phyloP scores from a whole-genome alignment of 106 monocot genomes.

The Dioscorea zingiberensis region DNA sequence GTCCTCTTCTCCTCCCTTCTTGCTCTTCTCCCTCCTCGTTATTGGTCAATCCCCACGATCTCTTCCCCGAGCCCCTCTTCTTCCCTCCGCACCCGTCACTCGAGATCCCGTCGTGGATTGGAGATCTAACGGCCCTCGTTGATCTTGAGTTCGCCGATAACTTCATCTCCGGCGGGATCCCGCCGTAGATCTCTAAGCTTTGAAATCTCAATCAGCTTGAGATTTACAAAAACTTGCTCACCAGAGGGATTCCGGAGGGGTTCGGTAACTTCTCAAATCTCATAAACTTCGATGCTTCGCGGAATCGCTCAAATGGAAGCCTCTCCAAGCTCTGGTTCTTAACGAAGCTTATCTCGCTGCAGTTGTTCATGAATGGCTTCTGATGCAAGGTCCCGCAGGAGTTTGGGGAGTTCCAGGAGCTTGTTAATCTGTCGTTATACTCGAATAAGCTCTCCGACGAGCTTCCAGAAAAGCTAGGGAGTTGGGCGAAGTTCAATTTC shows the following conservation, averaged over 20 bases:
- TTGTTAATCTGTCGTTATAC: constrained; percentile 73
- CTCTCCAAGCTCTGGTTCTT: constrained; percentile 57
- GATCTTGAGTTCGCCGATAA: too few relatives aligned
- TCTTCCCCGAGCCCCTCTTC: too few relatives aligned
- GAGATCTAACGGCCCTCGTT: too few relatives aligned
- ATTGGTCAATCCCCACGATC: too few relatives aligned
- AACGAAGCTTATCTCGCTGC: constrained; percentile 53
- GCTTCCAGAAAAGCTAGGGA: constrained; percentile 60
- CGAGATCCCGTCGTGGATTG: too few relatives aligned
- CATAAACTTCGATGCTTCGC: constrained; percentile 61
- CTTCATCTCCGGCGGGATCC: too few relatives aligned
- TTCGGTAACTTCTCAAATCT: constrained; percentile 58
- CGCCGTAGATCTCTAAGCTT: too few relatives aligned
- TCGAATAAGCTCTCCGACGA: constrained; percentile 48
- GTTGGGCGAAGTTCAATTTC: constrained; percentile 62
- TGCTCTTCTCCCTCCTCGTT: too few relatives aligned
- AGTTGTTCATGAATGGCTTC: constrained; percentile 62
- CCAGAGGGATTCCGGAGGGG: constrained; percentile 47
- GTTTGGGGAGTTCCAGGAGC: constrained; percentile 60
- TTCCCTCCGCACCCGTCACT: too few relatives aligned
- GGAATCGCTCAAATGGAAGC: constrained; percentile 40
- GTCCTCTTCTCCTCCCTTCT: too few relatives aligned
- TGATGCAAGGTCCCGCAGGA: constrained; percentile 65
- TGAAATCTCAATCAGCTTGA: too few relatives aligned
- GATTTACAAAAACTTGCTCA: too few relatives aligned